Base-by-base conservation (phyloP, 257 asterid species). In the Solanum appendiculatum region DNA sequence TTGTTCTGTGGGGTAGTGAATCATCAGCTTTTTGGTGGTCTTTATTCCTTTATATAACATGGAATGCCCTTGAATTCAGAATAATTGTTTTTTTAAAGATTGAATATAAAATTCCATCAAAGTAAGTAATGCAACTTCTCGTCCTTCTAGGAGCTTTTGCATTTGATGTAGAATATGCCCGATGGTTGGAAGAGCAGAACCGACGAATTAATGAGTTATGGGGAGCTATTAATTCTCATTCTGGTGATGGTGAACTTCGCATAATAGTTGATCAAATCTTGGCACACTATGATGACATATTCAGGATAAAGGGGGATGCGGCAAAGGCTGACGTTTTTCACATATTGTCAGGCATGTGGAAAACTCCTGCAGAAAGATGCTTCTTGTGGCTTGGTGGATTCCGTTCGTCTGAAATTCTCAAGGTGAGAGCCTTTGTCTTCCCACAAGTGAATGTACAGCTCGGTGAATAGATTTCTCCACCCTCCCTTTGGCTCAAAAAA, bases 361-460 rank as follows among this genome's bases (percentile, higher is more conserved):
- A 93, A 88, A 96, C 99, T 20, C 98, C 99, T 36, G 98, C 99
- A 42, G 99, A 96, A 88, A 92, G 99, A 87, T 96, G 99, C 91
- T 96, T 96, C 90, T 92, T 95, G 77, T 95, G 99, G 99, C 98
- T 96, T 25, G 99, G 99, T 87, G 98, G 99, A 68, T 96, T 95
- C 91, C 99, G 99, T 84, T 91, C 98, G 21, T 96, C 99, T 64
- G 99, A 96, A 90, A 95, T 96, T 82, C 98, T 96, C 37, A 96
- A 94, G 96, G 99, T 91, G 87, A 86, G 89, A 63, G 9, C 40
- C 72, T 42, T 78, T 82, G 14, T 36, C 86, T 60, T 14, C 80
- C 66, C 27, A 37, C 51, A 37, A 72, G 46, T 72, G 80, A 72
- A 15, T 69, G 40, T 69, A n/a, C 77, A 15, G 77, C 77, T 69